A percentile compares a stretch with the other conserved stretches of the same genome.
Conservation (phyloP, 345 rosid genomes). For the Iberis pinnata region DNA sequence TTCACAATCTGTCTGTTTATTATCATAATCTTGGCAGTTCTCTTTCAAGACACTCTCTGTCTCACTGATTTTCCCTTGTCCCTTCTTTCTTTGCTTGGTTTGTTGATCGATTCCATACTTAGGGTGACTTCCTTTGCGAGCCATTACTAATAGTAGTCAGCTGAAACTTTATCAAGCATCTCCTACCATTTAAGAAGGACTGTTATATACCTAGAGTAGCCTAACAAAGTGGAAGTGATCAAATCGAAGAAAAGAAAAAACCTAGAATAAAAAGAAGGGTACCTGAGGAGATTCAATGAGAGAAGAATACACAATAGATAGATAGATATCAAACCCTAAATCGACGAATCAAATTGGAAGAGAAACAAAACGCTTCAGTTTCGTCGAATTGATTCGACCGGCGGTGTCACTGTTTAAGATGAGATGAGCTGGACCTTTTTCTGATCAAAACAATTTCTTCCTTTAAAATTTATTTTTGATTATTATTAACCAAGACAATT, state of each 20-base stretch:
- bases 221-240: conserved; percentile 8
- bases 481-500: too few species aligned
- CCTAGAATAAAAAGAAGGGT: neutral
- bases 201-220: neutral
- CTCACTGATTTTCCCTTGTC: conserved; percentile 39
- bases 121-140: conserved; percentile 77
- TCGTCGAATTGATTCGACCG: too few species aligned
- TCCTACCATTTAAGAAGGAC: conserved; percentile 26
- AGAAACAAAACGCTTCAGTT: too few species aligned
- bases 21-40: conserved; percentile 37
- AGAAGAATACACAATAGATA: conserved; percentile 13
- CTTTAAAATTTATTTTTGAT: too few species aligned
- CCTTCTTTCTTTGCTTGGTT: conserved; percentile 42
- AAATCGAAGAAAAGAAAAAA: neutral
- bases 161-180: conserved; percentile 10
- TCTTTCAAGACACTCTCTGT: conserved; percentile 40
- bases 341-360: too few species aligned
- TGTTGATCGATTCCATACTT: conserved; percentile 61
- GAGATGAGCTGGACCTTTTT: too few species aligned
- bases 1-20: conserved; percentile 37
- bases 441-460: too few species aligned
- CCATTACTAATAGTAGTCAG: conserved; percentile 41
- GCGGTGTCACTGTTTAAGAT: too few species aligned
- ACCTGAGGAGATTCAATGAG: conserved; percentile 26
- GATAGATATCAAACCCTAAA: neutral